These are phyloP conservation scores for Huntiella bhutanensis DNA, from an alignment of 2,329 filamentous ascomycete species.

Conservation along the genomic window DNA sequence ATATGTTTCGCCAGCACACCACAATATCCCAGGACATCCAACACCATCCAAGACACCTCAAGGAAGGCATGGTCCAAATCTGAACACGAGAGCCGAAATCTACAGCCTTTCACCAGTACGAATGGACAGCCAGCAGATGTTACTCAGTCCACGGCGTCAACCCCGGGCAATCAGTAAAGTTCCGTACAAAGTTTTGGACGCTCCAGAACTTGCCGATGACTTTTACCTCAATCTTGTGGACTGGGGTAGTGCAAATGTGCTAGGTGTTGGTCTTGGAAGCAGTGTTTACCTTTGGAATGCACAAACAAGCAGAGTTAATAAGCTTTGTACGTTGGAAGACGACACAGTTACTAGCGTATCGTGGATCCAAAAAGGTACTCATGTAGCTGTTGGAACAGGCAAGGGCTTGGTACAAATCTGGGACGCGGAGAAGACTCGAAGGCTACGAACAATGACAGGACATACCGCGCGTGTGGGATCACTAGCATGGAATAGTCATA, in stretches of 20 bases:
- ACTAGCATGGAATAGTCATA: constrained; percentile 94
- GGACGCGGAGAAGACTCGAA: constrained; percentile 74
- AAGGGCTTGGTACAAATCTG: constrained; percentile 94
- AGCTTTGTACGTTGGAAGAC: constrained; percentile 78
- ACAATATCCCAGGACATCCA: constrained; percentile 55
- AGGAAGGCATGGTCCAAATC: constrained; percentile 68
- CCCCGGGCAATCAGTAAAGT: constrained; percentile 87
- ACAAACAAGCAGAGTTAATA: constrained; percentile 73
- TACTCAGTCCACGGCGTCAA: constrained; percentile 75
- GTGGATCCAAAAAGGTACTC: constrained; percentile 95
- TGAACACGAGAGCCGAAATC: constrained; percentile 78
- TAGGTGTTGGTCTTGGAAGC: constrained; percentile 79
- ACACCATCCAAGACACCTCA: constrained; percentile 81
- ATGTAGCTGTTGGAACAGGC: constrained; percentile 84
- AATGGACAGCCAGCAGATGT: constrained; percentile 80
- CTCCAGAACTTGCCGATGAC: constrained; percentile 86
- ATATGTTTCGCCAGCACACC: constrained; percentile 63
- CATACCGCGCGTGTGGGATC: constrained; percentile 87
- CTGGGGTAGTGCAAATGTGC: constrained; percentile 87
- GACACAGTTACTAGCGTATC: constrained; percentile 93
- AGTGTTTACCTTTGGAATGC: constrained; percentile 99
- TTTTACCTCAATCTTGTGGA: constrained; percentile 97
- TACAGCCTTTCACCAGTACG: constrained; percentile 92
- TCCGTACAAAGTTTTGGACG: constrained; percentile 92
- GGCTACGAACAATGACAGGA: constrained; percentile 88